Conservation (phyloP, 176 grass and related monocot genomes). For the Coix lacrymajobi region DNA sequence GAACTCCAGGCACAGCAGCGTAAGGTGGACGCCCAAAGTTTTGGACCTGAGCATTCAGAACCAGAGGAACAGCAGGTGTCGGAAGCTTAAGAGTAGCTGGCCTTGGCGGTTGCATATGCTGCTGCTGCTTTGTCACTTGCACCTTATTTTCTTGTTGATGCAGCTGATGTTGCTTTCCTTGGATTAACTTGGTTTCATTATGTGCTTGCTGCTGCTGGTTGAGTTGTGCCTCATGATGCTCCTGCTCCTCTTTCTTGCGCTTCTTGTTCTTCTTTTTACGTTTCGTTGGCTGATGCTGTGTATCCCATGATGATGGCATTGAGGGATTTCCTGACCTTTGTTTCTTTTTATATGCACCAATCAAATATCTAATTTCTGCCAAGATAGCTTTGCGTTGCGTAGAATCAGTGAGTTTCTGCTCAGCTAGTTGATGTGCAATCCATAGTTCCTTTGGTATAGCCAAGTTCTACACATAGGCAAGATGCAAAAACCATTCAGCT, state of each 20-base stretch:
- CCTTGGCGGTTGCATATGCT: background rate
- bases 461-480: conserved; percentile 20
- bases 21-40: conserved; percentile 13
- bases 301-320: background rate
- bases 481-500: conserved; percentile 8
- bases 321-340: background rate
- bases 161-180: background rate
- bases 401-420: conserved; percentile 27
- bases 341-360: conserved; percentile 16
- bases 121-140: conserved; percentile 3
- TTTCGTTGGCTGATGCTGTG: background rate
- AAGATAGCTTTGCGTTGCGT: conserved; percentile 2
- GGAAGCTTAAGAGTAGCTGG: background rate
- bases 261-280: conserved; percentile 12
- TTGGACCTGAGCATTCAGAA: conserved; percentile 8
- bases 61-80: background rate
- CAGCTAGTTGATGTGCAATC: conserved; percentile 9
- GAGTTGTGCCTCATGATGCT: background rate
- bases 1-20: background rate
- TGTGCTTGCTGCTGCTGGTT: background rate
- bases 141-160: background rate
- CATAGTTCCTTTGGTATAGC: conserved; percentile 8
- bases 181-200: background rate
- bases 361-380: conserved; percentile 24
- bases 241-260: conserved; percentile 27